Evolutionary conservation across 192 early-diverging fungal genomes (phyloP).

Genomic region (Dissophora globulifera): DNA sequence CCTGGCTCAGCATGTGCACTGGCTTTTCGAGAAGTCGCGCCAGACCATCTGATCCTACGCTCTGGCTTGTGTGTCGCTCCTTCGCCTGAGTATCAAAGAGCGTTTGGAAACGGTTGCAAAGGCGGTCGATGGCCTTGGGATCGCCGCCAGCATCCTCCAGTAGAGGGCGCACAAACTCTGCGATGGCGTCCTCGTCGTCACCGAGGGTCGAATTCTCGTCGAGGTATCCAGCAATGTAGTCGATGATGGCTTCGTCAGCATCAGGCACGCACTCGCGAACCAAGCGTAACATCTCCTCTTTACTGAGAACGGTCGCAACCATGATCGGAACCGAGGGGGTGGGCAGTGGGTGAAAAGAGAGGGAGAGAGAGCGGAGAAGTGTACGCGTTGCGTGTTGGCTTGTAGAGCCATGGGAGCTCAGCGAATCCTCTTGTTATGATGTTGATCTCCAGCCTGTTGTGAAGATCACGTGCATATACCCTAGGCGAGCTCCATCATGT

Average conservation of each 20-base stretch:
- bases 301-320: constrained; percentile 46
- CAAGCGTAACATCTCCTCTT: constrained; percentile 55
- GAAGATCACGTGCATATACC: too few relatives aligned
- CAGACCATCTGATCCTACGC: constrained; percentile 57
- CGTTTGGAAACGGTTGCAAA: constrained; percentile 77
- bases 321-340: constrained; percentile 12
- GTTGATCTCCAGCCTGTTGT: too few relatives aligned
- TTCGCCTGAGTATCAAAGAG: constrained; percentile 57
- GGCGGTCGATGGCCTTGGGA: constrained; percentile 66
- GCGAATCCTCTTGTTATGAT: too few relatives aligned
- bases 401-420: too few relatives aligned
- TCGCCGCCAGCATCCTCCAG: constrained; percentile 76
- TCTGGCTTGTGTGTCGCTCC: constrained; percentile 53
- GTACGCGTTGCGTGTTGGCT: too few relatives aligned
- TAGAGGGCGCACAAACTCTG: constrained; percentile 74
- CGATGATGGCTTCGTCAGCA: constrained; percentile 78
- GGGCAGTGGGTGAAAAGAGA: not conserved
- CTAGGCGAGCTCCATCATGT: too few relatives aligned
- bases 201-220: constrained; percentile 65
- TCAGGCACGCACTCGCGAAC: constrained; percentile 71
- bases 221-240: constrained; percentile 82
- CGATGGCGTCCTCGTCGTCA: constrained; percentile 68
- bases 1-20: constrained; percentile 77
- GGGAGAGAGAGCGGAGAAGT: not conserved
- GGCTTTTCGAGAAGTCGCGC: constrained; percentile 69